Conservation (phyloP, 208 protist genomes). For the Polymyxa betae region DNA sequence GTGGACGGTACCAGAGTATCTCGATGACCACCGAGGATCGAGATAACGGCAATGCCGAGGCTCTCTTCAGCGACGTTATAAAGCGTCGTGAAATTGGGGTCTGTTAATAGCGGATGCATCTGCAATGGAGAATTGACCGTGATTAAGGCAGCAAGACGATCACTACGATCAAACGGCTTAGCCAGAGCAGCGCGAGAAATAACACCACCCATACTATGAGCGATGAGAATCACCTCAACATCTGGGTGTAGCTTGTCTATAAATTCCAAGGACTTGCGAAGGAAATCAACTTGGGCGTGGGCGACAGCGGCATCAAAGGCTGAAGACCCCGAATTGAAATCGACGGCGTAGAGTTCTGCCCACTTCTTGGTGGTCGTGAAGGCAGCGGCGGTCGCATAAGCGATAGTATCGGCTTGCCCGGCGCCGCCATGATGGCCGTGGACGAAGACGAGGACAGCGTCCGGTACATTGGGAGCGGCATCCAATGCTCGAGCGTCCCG, state of each 20-base stretch:
- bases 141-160: background rate
- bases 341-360: background rate
- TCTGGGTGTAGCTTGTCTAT: background rate
- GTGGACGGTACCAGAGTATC: slow-evolving; percentile 7
- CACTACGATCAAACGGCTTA: background rate
- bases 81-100: background rate
- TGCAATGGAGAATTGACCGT: slow-evolving; percentile 2
- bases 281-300: background rate
- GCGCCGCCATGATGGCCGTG: slow-evolving; percentile 1
- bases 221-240: background rate
- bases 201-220: slow-evolving; percentile 37
- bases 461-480: background rate
- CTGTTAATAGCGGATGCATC: background rate
- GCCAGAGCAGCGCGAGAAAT: background rate
- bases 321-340: background rate
- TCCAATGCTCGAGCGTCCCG: background rate
- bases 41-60: background rate
- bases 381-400: background rate
- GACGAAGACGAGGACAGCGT: background rate
- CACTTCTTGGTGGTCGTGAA: background rate
- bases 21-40: slow-evolving; percentile 39
- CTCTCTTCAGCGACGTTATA: background rate
- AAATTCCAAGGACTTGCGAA: background rate
- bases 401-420: background rate
- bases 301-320: background rate